Base-by-base conservation (phyloP, 495 filamentous ascomycete genomes). In the Aspergillus avenaceus region DNA sequence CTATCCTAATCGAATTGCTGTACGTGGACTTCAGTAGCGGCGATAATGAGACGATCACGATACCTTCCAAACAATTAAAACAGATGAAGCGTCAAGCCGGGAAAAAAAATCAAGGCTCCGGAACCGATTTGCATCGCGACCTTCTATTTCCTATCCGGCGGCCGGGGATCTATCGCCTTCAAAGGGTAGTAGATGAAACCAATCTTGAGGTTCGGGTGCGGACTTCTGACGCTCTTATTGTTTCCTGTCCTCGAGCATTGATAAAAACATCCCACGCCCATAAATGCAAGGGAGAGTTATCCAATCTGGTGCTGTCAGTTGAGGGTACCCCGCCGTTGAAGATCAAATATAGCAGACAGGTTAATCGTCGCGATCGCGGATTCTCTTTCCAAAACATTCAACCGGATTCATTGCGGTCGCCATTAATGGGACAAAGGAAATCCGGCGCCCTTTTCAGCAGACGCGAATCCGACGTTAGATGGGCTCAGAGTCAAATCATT, bases 291-390 rank as follows among this genome's bases (percentile, higher is more conserved):
- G 87, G 87, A 23, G 93, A 97, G 52, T 72, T 97, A 19, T 97
- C 93, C 3, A 84, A 96, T 59, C 65, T 97, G 27, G 70, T 83
- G 23, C 67, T 98, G 12, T 81, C 88, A 52, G 87, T 97, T 2
- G 81, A 90, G 59, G 93, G 92, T 16, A 90, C 90, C 2, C 87
- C 93, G 9, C 93, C 93, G n/a, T 71, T 98, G 47, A 87, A 89
- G 62, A 84, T 97, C 52, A 89, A 87, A 58, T 98, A 97, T 60
- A 92, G 86, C 55, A 84, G 87, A 31, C 83, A 82, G 25, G 82
- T 96, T 46, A 91, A 96, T 57, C 71, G 78, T 46, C 80, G 82
- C 48, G 83, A 92, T 51, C 73, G 84, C 55, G 82, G 85, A 53
- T 83, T 88, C 58, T 86, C 90, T 47, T 86, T 92, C 57, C 90